Evolutionary conservation across 306 rosid species (phyloP).

Genomic region (Trifolium dubium): DNA sequence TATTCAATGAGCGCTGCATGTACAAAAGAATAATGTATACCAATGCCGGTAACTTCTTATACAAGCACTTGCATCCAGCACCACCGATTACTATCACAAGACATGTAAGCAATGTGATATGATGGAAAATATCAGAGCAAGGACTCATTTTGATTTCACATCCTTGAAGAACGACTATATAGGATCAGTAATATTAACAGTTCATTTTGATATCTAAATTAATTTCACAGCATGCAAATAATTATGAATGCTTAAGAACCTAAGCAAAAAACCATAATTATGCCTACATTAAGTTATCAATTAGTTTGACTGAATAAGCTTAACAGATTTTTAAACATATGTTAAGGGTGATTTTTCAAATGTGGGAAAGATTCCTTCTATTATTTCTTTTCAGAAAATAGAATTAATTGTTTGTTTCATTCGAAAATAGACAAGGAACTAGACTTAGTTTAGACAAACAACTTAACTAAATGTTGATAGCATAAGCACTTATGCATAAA

Average conservation of each 20-base stretch:
- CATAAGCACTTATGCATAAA: too few species aligned
- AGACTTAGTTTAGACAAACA: background rate
- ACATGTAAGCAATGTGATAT: slow-evolving; percentile 1
- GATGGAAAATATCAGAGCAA: too few species aligned
- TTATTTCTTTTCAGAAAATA: too few species aligned
- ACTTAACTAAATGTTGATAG: background rate
- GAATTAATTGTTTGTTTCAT: too few species aligned
- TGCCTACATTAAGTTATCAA: slow-evolving; percentile 2
- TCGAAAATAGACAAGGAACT: background rate
- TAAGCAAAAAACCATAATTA: background rate
- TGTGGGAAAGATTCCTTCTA: background rate
- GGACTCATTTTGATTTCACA: slow-evolving; percentile 12
- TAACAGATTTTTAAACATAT: background rate
- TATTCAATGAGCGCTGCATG: background rate
- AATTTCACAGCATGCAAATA: slow-evolving; percentile 5
- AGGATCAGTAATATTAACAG: too few species aligned
- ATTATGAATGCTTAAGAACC: slow-evolving; percentile 5
- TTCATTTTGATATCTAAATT: slow-evolving; percentile 1
- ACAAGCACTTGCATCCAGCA: background rate
- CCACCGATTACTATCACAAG: background rate
- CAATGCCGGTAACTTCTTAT: slow-evolving; percentile 12
- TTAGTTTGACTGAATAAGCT: background rate
- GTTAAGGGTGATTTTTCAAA: too few species aligned
- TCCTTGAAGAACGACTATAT: slow-evolving; percentile 2
- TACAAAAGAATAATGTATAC: too few species aligned